A percentile compares a stretch with the other conserved stretches of the same genome.
phyloP scores from a whole-genome alignment of 192 early-diverging fungal species.

The Chytriomyces sp. region DNA sequence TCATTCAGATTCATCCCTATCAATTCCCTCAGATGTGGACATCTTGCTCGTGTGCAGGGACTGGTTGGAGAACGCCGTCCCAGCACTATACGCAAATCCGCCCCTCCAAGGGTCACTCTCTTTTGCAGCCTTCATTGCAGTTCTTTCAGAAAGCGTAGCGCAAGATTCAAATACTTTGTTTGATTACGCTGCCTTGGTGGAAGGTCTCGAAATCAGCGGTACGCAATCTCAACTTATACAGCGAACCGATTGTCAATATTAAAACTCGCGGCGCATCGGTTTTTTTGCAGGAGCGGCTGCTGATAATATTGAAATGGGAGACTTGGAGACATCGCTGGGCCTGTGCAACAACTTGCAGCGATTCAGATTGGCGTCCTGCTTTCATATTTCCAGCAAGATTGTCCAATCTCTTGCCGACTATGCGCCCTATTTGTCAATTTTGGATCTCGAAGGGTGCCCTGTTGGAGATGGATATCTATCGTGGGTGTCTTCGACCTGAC shows the following conservation, averaged over 20 bases:
- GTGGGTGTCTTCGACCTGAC: background rate
- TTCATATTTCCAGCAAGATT: conserved; percentile 43
- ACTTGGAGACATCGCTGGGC: conserved; percentile 36
- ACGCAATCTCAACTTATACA: background rate
- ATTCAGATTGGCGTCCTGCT: conserved; percentile 27
- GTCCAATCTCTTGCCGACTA: conserved; percentile 37
- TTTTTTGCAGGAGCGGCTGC: conserved; percentile 30
- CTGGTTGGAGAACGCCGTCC: conserved; percentile 22
- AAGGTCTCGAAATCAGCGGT: conserved; percentile 27
- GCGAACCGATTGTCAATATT: background rate
- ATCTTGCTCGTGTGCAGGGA: conserved; percentile 21
- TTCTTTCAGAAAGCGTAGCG: conserved; percentile 5
- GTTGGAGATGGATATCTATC: conserved; percentile 39
- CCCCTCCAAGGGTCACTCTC: conserved; percentile 10
- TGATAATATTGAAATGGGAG: conserved; percentile 38
- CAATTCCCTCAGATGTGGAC: background rate
- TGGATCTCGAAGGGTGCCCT: conserved; percentile 39
- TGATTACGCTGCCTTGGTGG: conserved; percentile 34
- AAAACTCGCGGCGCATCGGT: background rate
- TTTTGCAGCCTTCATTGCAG: conserved; percentile 25
- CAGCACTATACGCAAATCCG: conserved; percentile 30
- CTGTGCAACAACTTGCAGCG: conserved; percentile 22
- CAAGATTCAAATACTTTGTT: conserved; percentile 20
- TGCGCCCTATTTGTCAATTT: conserved; percentile 23
- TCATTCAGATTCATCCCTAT: background rate